Conservation (phyloP, 2,329 filamentous ascomycete genomes). For the Monilinia fructigena region DNA sequence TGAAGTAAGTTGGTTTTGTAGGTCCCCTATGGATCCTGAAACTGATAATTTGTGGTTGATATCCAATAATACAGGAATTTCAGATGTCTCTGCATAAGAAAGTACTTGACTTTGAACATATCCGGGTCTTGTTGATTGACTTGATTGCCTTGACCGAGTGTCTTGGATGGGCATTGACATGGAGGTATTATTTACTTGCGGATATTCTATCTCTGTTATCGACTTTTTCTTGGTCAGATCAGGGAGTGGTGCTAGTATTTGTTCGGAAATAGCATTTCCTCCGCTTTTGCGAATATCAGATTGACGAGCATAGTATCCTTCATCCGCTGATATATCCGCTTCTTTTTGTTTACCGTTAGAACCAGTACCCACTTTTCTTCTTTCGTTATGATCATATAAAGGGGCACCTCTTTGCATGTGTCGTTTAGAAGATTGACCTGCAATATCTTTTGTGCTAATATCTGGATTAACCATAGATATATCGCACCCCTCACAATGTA, state of each 20-base stretch:
- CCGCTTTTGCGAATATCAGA: constrained; percentile 3
- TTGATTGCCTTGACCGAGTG: constrained; percentile 8
- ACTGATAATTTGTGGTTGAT: not conserved
- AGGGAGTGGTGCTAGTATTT: not conserved
- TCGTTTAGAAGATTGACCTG: not conserved
- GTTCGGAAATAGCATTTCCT: not conserved
- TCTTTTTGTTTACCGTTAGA: not conserved
- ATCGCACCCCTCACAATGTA: constrained; percentile 13
- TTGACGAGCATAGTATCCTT: constrained; percentile 15
- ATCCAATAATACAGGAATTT: not conserved
- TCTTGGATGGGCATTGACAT: not conserved
- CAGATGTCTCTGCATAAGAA: constrained; percentile 4
- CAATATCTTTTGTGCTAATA: not conserved
- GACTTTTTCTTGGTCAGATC: constrained; percentile 21
- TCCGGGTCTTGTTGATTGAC: constrained; percentile 10
- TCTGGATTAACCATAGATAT: not conserved
- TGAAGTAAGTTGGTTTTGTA: constrained; percentile 3
- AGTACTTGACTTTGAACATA: constrained; percentile 12
- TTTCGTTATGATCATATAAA: not conserved
- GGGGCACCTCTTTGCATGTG: not conserved
- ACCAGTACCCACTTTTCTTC: not conserved
- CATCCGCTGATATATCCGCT: not conserved
- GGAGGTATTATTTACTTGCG: not conserved
- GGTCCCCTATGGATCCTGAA: constrained; percentile 2
- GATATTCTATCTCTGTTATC: not conserved